These are phyloP conservation scores for Claviceps citrina DNA, from an alignment of 2,329 filamentous ascomycete genomes.

Conservation along the genomic window DNA sequence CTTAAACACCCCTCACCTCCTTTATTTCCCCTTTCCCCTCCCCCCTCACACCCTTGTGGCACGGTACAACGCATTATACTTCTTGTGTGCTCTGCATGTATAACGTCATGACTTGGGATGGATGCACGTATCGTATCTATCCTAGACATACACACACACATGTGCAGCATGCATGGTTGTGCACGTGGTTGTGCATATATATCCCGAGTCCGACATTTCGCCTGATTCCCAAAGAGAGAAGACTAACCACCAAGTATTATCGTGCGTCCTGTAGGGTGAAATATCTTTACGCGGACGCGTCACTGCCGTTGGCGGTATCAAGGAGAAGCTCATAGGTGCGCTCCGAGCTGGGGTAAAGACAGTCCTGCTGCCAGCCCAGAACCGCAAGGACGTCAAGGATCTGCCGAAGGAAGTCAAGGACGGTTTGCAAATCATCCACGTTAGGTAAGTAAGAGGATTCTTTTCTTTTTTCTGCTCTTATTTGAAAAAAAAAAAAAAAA, in stretches of 20 bases:
- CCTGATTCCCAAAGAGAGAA: too few relatives aligned
- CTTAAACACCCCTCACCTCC: background rate
- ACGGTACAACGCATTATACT: background rate
- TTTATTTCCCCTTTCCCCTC: background rate
- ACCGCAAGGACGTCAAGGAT: slow-evolving; percentile 84
- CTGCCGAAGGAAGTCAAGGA: slow-evolving; percentile 78
- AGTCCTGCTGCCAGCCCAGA: slow-evolving; percentile 73
- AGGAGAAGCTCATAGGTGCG: slow-evolving; percentile 95
- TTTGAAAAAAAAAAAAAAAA: too few relatives aligned
- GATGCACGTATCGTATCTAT: background rate
- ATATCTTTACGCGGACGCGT: slow-evolving; percentile 75
- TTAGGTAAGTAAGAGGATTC: slow-evolving; percentile 47
- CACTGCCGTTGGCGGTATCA: slow-evolving; percentile 90
- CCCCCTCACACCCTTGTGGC: background rate
- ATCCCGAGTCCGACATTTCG: background rate
- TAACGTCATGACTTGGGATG: background rate
- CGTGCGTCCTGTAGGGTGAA: slow-evolving; percentile 32
- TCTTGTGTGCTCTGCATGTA: background rate
- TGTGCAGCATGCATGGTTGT: background rate
- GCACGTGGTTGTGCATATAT: background rate
- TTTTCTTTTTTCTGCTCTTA: background rate
- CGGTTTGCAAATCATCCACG: slow-evolving; percentile 76
- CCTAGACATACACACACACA: background rate
- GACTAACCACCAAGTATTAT: background rate
- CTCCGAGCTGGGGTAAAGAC: slow-evolving; percentile 87